Evolutionary conservation across 2,329 filamentous ascomycete genomes (phyloP).

Genomic region (Ophiocordyceps robertsii): DNA sequence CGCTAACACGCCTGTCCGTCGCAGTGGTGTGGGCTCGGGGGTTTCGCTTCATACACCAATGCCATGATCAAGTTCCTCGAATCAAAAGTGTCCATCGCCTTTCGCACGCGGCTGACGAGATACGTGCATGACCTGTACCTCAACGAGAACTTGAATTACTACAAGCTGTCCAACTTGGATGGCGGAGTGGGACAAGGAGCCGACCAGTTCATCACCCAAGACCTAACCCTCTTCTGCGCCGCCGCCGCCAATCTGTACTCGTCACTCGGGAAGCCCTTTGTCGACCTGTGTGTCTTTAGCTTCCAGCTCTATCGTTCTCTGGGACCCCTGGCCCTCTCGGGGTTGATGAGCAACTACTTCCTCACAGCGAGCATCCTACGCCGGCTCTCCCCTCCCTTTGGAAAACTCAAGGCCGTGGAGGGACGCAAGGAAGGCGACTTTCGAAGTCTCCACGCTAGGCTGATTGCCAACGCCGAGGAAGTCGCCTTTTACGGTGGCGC

Average conservation of each 20-base stretch:
- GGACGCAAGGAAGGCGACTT: constrained; percentile 94
- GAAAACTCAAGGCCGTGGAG: constrained; percentile 92
- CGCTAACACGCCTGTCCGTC: not conserved
- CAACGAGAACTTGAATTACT: constrained; percentile 90
- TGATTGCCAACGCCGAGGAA: constrained; percentile 95
- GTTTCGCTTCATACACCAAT: constrained; percentile 91
- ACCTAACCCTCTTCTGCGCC: constrained; percentile 88
- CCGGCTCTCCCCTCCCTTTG: constrained; percentile 84
- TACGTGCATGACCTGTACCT: constrained; percentile 97
- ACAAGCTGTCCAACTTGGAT: constrained; percentile 85
- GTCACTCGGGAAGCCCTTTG: constrained; percentile 89
- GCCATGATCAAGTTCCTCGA: constrained; percentile 98
- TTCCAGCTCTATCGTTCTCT: constrained; percentile 91
- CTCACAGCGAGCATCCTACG: constrained; percentile 82
- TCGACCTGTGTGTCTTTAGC: constrained; percentile 97
- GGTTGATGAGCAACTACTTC: constrained; percentile 85
- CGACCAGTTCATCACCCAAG: constrained; percentile 96
- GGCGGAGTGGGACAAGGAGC: constrained; percentile 84
- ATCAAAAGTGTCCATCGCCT: constrained; percentile 95
- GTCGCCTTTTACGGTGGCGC: constrained; percentile 95
- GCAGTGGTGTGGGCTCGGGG: constrained; percentile 83
- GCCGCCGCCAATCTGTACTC: constrained; percentile 89
- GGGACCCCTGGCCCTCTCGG: constrained; percentile 74
- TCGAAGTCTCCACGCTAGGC: constrained; percentile 72
- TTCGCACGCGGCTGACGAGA: constrained; percentile 82